A percentile compares a stretch with the other conserved stretches of the same genome.
phyloP scores from a whole-genome alignment of 2,329 filamentous ascomycete genomes.

The Colletotrichum tabaci region DNA sequence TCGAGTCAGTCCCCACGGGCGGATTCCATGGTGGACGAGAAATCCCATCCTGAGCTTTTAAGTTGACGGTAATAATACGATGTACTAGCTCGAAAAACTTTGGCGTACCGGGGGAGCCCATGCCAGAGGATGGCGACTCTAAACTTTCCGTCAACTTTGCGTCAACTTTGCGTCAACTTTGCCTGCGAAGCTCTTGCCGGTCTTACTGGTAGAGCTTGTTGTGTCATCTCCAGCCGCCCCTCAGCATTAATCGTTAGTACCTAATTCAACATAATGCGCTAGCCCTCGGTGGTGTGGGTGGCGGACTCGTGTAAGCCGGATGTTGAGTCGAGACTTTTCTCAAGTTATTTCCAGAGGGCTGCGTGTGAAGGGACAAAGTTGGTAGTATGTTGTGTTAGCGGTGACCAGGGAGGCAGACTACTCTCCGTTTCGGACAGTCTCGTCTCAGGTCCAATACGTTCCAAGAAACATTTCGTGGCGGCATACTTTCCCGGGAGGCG shows the following conservation, averaged over 20 bases:
- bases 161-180: conserved; percentile 24
- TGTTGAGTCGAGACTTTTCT: conserved; percentile 7
- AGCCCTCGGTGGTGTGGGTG: conserved; percentile 7
- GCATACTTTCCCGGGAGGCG: conserved; percentile 21
- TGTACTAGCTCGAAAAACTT: background rate
- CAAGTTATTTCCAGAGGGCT: conserved; percentile 19
- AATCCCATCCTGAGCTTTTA: background rate
- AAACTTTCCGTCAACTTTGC: conserved; percentile 30
- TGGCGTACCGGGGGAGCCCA: background rate
- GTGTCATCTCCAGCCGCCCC: conserved; percentile 16
- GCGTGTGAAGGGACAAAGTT: conserved; percentile 14
- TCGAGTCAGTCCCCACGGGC: conserved; percentile 9
- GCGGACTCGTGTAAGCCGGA: background rate
- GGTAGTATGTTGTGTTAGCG: conserved; percentile 21
- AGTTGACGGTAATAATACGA: background rate
- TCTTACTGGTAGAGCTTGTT: conserved; percentile 20
- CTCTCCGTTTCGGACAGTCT: conserved; percentile 31
- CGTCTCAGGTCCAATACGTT: conserved; percentile 37
- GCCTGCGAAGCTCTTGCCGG: conserved; percentile 4
- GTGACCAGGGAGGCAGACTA: background rate
- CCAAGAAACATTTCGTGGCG: conserved; percentile 4
- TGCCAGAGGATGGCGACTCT: conserved; percentile 10
- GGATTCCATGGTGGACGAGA: background rate
- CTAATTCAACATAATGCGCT: conserved; percentile 7
- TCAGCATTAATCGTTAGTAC: conserved; percentile 14